Base-by-base conservation (phyloP, 495 filamentous ascomycete species). In the Cetradonia linearis region DNA sequence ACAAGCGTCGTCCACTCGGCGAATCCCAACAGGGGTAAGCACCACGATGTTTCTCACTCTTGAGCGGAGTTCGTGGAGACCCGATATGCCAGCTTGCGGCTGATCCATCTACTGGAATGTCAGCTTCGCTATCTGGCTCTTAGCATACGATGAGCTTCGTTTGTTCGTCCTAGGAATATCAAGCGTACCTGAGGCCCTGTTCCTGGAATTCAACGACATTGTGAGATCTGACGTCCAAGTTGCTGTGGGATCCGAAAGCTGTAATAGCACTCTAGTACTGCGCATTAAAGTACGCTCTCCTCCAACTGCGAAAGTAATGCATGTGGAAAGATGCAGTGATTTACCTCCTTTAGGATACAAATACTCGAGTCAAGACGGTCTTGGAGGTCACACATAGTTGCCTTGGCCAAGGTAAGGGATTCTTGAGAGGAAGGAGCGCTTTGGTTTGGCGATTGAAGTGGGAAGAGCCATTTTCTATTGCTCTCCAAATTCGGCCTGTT, bases 1-100 rank as follows among this genome's bases (percentile, higher is more conserved):
- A 60, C 6, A 60, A 27, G 20, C 58, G 58, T 60, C 58, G 58
- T 53, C 47, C 46, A 31, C 36, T n/a, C 11, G 58, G 34, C 28
- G 10, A n/a, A 9, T 20, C 11, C 13, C 33, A 47, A 25, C 52
- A 31, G 10, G 8, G 27, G 36, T 23, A 53, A 27, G 23, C 36
- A 30, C 20, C 36, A 30, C 9, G 37, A 20, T 60, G 14, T 9
- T 11, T 50, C 18, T 30, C 16, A n/a, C 20, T 44, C 23, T 37
- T 23, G 16, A 36, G 27, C 4, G 34, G 49, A 6, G 23, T 9
- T 20, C 20, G 48, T 36, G 36, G 36, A 34, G 25, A 40, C n/a
- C n/a, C 36, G 1, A 31, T 23, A 7, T 53, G 20, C 33, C 14
- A 14, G 18, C 11, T 28, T 30, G 48, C 16, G 7, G 28, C 18